These are phyloP conservation scores for Globisporangium polare DNA, from an alignment of 352 stramenopile genomes.

Conservation along the genomic window DNA sequence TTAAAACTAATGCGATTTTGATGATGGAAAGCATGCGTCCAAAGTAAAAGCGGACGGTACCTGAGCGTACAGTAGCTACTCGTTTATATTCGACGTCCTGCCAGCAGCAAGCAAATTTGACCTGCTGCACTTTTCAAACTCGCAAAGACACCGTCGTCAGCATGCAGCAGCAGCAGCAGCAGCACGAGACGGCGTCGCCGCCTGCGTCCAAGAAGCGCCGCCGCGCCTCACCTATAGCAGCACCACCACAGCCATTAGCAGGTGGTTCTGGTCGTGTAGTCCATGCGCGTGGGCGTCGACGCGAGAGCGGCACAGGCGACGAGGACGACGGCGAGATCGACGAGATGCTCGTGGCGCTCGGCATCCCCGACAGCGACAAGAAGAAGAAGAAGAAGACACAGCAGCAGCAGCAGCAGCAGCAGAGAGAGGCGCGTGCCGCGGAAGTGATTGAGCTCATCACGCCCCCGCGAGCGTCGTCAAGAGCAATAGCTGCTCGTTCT, in stretches of 20 bases:
- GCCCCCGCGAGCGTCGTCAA: conserved; percentile 17
- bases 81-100: too few relatives aligned
- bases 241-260: not conserved
- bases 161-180: too few relatives aligned
- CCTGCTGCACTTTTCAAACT: too few relatives aligned
- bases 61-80: too few relatives aligned
- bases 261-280: not conserved
- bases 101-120: too few relatives aligned
- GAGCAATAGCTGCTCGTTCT: not conserved
- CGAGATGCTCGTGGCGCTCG: conserved; percentile 16
- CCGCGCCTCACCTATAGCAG: not conserved
- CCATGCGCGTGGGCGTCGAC: not conserved
- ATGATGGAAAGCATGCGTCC: too few relatives aligned
- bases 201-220: conserved; percentile 9
- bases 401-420: conserved; percentile 2
- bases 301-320: conserved; percentile 2
- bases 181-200: not conserved
- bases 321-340: conserved; percentile 15
- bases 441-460: conserved; percentile 47
- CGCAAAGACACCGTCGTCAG: too few relatives aligned
- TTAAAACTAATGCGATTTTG: too few relatives aligned
- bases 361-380: conserved; percentile 18
- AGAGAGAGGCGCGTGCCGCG: not conserved
- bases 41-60: too few relatives aligned
- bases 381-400: conserved; percentile 6